These are phyloP conservation scores for Barnettozyma pratensis DNA, from an alignment of 805 yeast species.

Conservation along the genomic window DNA sequence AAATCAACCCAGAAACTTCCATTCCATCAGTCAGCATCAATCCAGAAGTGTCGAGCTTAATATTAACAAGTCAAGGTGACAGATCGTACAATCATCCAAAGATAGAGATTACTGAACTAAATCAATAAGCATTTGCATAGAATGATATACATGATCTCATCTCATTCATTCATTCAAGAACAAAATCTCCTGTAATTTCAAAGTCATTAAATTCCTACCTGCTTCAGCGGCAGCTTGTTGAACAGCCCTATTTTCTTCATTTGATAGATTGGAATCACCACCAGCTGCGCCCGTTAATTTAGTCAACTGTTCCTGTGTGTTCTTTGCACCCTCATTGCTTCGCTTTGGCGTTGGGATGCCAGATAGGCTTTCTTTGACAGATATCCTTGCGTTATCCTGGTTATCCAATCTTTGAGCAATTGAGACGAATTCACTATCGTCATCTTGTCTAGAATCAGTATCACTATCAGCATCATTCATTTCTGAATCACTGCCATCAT, in stretches of 20 bases:
- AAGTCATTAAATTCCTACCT: constrained; percentile 19
- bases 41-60: constrained; percentile 13
- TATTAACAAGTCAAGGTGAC: constrained; percentile 18
- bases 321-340: background rate
- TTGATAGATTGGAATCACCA: background rate
- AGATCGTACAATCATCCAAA: constrained; percentile 10
- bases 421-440: constrained; percentile 4
- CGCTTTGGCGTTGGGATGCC: background rate
- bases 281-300: background rate
- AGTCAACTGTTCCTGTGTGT: background rate
- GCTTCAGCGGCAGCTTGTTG: constrained; percentile 19
- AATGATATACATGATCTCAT: background rate
- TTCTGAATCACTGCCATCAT: constrained; percentile 24
- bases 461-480: constrained; percentile 25
- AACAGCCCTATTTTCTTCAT: constrained; percentile 2
- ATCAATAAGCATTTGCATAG: background rate
- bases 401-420: constrained; percentile 6
- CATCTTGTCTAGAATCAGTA: constrained; percentile 15
- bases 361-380: background rate
- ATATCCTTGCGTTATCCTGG: background rate
- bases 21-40: constrained; percentile 15
- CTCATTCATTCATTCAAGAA: constrained; percentile 20
- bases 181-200: constrained; percentile 24
- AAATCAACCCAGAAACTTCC: constrained; percentile 3
- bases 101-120: constrained; percentile 6